These are phyloP conservation scores for Colletotrichum lentis DNA, from an alignment of 2,329 filamentous ascomycete genomes.

Conservation along the genomic window DNA sequence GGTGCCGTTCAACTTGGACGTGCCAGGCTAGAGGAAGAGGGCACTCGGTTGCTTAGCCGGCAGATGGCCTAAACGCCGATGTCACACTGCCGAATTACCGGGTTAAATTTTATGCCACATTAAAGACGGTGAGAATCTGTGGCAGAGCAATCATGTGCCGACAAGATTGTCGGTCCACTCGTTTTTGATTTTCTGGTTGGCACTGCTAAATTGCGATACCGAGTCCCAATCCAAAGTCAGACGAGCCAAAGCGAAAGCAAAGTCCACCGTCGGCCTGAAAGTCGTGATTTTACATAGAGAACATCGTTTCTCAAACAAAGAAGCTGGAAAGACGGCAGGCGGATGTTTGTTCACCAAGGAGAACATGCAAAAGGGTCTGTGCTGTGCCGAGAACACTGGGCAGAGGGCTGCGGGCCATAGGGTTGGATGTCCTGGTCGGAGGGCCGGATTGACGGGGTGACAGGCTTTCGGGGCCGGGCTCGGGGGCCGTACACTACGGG, in stretches of 20 bases:
- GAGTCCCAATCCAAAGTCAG: not conserved
- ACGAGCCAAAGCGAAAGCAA: not conserved
- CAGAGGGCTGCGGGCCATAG: too few species aligned
- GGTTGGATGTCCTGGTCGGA: not conserved
- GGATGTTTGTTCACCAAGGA: not conserved
- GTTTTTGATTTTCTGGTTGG: too few species aligned
- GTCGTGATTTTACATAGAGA: constrained; percentile 9
- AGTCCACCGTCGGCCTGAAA: constrained; percentile 3
- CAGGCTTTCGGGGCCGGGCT: not conserved
- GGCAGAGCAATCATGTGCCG: too few species aligned
- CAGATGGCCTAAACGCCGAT: constrained; percentile 18
- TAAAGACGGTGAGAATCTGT: too few species aligned
- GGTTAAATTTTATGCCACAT: too few species aligned
- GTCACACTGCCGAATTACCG: constrained; percentile 20
- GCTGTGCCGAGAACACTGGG: not conserved
- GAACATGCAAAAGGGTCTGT: not conserved
- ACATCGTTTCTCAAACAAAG: constrained; percentile 13
- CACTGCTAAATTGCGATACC: not conserved
- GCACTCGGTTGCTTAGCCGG: constrained; percentile 15
- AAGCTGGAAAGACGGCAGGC: not conserved
- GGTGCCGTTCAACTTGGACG: constrained; percentile 52
- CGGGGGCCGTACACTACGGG: not conserved
- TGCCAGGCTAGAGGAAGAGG: constrained; percentile 55
- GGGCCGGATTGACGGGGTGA: not conserved
- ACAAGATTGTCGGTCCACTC: too few species aligned